Evolutionary conservation across 2,329 filamentous ascomycete genomes (phyloP), one percentile per base, ranked within the genome.

Genomic region (Nemania abortiva): DNA sequence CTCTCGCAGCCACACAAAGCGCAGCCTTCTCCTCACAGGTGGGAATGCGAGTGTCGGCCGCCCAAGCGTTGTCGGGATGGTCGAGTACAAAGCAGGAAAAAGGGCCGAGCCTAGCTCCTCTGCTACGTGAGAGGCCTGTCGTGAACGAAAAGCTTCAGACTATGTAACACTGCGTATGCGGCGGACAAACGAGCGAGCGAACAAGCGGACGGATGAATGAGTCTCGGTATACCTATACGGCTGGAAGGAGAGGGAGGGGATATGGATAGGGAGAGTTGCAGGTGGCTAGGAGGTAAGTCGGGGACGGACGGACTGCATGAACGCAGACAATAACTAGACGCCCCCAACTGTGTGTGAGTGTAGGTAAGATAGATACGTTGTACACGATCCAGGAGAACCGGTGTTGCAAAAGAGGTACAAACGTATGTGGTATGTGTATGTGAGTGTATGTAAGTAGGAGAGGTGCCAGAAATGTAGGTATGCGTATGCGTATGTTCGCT

Each of bases 81-180:
- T 74, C 64, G 60, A 70, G 69, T 61, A 72, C 69, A 66, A 59
- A 61, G 63, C 24, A 58, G 66, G 68, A 74, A 76, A 74, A 76
- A 74, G 73, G 75, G 67, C 75, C 75, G 74, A 75, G 74, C 71
- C 73, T 67, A 68, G 63, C 57, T 55, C 20, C 49, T 27, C 49
- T 13, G 10, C 15, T 52, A 18, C 49, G 42, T 47, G 42, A 47
- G 42, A 47, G 42, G 9, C 5, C n/a, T 18, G 53, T 68, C 73
- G 72, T 72, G 75, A 34, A 24, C 2, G 4, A 7, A 57, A 24
- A 7, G 5, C 9, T 42, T 27, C n/a, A 18, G 29, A 52, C 18
- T 9, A 20, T 15, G 42, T 47, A 18, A 20, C 42, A 47, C 42
- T 22, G 42, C 42, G 42, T 47, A 47, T 18, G 42, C 9, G 42